Evolutionary conservation across 768 basidiomycete genomes (phyloP).

Genomic region (Terana coerulea): DNA sequence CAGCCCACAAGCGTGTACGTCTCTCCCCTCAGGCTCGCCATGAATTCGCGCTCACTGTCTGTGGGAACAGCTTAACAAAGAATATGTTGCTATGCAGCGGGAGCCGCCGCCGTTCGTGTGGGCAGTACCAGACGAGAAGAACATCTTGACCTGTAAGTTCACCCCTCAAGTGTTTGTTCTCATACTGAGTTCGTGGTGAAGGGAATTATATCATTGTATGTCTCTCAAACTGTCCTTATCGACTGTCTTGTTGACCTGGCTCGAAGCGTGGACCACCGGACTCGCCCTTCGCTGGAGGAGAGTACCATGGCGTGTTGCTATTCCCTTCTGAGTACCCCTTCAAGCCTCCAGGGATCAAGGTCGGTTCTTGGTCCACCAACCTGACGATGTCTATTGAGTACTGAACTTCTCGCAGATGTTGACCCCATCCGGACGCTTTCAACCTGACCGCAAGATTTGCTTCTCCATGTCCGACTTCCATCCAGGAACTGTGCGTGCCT

Average conservation of each 20-base stretch:
- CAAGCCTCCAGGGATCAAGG: constrained; percentile 96
- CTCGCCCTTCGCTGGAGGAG: constrained; percentile 86
- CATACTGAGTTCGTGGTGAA: constrained; percentile 25
- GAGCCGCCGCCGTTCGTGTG: constrained; percentile 95
- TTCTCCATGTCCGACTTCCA: constrained; percentile 98
- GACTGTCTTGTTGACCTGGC: constrained; percentile 12
- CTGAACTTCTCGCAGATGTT: constrained; percentile 59
- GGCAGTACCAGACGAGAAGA: constrained; percentile 96
- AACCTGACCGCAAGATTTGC: constrained; percentile 93
- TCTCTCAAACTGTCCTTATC: not conserved
- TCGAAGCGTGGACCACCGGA: constrained; percentile 88
- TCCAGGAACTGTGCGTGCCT: constrained; percentile 74
- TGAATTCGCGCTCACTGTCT: constrained; percentile 4
- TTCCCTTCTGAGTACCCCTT: constrained; percentile 96
- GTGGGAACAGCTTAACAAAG: constrained; percentile 65
- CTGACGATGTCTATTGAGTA: constrained; percentile 10
- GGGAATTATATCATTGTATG: constrained; percentile 95
- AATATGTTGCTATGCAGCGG: constrained; percentile 88
- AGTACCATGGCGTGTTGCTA: constrained; percentile 89
- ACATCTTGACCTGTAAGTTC: constrained; percentile 86
- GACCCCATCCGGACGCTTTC: constrained; percentile 87
- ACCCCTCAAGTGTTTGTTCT: not conserved
- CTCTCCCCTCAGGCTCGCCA: not conserved
- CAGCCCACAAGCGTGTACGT: constrained; percentile 77
- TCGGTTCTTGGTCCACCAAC: constrained; percentile 27